Conservation (phyloP, 2,329 filamentous ascomycete species). For the Sporothrix mexicana region DNA sequence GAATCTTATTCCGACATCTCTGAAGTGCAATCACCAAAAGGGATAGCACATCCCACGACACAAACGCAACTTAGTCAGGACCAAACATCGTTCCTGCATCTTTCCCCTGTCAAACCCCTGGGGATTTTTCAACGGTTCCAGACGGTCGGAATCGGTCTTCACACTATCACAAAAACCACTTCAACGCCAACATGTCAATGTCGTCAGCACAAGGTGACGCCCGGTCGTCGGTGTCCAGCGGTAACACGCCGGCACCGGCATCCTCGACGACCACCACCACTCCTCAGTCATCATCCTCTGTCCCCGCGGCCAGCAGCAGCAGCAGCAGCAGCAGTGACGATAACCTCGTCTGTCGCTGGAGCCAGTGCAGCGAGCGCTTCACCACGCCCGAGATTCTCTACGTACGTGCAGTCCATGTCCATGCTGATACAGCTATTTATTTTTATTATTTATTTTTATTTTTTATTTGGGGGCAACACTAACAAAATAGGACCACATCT, state of each 20-base stretch:
- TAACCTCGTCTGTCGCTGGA: conserved; percentile 66
- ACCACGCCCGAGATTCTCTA: conserved; percentile 63
- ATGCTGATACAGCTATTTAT: too few relatives aligned
- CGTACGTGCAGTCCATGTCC: conserved; percentile 50
- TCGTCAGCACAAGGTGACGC: conserved; percentile 29
- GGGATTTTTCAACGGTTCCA: conserved; percentile 2
- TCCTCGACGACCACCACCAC: conserved; percentile 49
- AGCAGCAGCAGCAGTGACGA: conserved; percentile 49
- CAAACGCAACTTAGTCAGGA: conserved; percentile 5
- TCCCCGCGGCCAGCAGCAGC: conserved; percentile 26
- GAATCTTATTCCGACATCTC: not conserved
- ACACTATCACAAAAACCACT: not conserved
- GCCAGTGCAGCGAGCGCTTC: conserved; percentile 64
- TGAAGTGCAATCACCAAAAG: not conserved
- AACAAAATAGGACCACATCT: conserved; percentile 82
- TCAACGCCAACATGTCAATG: conserved; percentile 27
- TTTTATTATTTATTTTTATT: too few relatives aligned
- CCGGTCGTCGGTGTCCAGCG: conserved; percentile 54
- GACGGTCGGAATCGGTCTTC: not conserved
- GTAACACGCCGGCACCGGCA: conserved; percentile 59
- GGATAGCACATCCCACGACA: conserved; percentile 22
- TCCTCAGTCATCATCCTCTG: conserved; percentile 43
- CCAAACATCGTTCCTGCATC: conserved; percentile 12
- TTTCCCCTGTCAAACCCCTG: conserved; percentile 5
- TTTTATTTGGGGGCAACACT: too few relatives aligned